Evolutionary conservation across 345 rosid species (phyloP), one percentile per base, ranked within the genome.

Genomic region (Dimocarpus longan): DNA sequence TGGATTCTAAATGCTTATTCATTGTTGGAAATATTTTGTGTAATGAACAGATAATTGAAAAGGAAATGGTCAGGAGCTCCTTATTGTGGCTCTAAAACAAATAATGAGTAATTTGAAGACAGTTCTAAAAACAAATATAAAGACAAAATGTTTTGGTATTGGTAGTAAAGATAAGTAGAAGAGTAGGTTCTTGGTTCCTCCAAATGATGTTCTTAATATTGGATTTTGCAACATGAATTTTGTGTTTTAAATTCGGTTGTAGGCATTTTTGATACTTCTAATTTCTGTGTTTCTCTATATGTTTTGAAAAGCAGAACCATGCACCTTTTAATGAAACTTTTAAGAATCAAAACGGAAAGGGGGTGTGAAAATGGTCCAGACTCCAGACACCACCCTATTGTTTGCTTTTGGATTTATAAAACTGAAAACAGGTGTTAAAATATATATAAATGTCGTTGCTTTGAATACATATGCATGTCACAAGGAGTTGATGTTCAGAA

Each of bases 401-500:
- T 13, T 12, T 50, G 19, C 19, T 50, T 50, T 50, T 50, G 56
- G 19, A 50, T 50, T 50, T 50, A 13, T 50, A 50, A 50, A 50
- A 19, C 56, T 12, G 18, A 50, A 50, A 50, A 13, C 56, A 48
- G 16, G 16, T 50, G 56, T 13, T 50, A 13, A 50, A 50, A 54
- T 54, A 54, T 54, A 54, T 54, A 15, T 54, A 16, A 4, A 54
- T 50, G n/a, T 4, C 12, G 28, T 73, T 59, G 66, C 32, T 44
- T 74, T 16, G 59, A 74, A 60, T 18, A n/a, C 8, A 11, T 44
- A 8, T 54, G 21, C 54, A 28, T 57, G n/a, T 16, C 62, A 50
- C 42, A 57, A 74, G 66, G 16, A 62, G 48, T 71, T 71, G 74
- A 24, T 68, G 71, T 75, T 15, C 64, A 12, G 60, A 73, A 71